These are phyloP conservation scores for Pseudozyma sp. DNA, from an alignment of 1,284 basidiomycete species.

Conservation along the genomic window DNA sequence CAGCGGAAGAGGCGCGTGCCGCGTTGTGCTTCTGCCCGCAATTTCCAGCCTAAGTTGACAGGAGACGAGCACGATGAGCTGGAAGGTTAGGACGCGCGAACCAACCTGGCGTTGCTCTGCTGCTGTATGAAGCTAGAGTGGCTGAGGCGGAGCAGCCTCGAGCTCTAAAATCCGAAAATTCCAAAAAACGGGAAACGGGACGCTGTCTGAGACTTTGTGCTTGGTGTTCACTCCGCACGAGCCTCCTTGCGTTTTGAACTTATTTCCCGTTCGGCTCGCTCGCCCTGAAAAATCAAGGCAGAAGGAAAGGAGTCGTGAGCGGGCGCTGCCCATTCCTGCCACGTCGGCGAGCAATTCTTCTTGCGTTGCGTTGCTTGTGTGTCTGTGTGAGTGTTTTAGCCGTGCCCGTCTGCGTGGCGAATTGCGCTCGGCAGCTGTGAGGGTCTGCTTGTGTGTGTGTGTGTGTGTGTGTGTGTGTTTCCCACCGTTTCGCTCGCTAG, in stretches of 20 bases:
- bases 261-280: neutral
- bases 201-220: no score
- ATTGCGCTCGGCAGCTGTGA: no score
- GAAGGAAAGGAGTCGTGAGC: no score
- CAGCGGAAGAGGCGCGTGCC: neutral
- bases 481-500: neutral
- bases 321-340: slow-evolving; percentile 8
- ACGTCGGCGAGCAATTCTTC: slow-evolving; percentile 19
- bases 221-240: slow-evolving; percentile 2
- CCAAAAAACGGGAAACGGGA: neutral
- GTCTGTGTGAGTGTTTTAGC: neutral
- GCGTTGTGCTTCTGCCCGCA: neutral
- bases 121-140: neutral
- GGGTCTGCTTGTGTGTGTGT: neutral
- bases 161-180: slow-evolving; percentile 23
- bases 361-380: neutral
- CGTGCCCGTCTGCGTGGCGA: no score
- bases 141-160: slow-evolving; percentile 8
- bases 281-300: neutral
- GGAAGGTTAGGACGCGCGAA: neutral
- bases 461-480: neutral
- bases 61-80: neutral
- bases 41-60: neutral
- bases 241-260: slow-evolving; percentile 3
- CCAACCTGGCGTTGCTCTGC: no score